Conservation (phyloP, 768 basidiomycete species). For the Ramaria sp. region DNA sequence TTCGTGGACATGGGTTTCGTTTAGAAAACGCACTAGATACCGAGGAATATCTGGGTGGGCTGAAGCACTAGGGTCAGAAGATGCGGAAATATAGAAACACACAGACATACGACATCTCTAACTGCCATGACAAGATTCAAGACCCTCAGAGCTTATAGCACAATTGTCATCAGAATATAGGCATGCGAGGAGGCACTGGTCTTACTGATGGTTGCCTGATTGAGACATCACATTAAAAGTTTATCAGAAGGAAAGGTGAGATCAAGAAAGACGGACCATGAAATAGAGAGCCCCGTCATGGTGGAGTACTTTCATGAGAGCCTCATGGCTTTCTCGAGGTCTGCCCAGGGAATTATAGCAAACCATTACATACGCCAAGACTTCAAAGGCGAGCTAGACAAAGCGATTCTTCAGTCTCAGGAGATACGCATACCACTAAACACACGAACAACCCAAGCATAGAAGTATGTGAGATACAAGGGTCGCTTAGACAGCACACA, state of each 20-base stretch:
- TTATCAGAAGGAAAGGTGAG: neutral
- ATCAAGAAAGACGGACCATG: neutral
- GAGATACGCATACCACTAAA: neutral
- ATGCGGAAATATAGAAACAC: neutral
- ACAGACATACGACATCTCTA: neutral
- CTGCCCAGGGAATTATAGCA: neutral
- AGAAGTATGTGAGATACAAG: constrained; percentile 17
- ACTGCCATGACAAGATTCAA: neutral
- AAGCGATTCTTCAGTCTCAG: neutral
- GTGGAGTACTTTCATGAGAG: neutral
- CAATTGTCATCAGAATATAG: neutral
- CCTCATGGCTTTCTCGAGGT: neutral
- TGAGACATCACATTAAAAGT: neutral
- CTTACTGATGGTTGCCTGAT: neutral
- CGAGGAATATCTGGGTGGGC: neutral
- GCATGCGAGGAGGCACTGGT: neutral
- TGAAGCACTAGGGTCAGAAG: neutral
- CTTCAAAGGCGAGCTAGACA: neutral
- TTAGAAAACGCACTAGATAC: neutral
- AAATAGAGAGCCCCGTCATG: neutral
- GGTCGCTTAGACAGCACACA: constrained; percentile 19
- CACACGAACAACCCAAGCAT: constrained; percentile 24
- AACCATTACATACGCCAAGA: neutral
- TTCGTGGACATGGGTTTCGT: neutral
- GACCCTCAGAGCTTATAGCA: neutral